Evolutionary conservation across 2,329 filamentous ascomycete species (phyloP).

Genomic region (Mariannaea elegans): DNA sequence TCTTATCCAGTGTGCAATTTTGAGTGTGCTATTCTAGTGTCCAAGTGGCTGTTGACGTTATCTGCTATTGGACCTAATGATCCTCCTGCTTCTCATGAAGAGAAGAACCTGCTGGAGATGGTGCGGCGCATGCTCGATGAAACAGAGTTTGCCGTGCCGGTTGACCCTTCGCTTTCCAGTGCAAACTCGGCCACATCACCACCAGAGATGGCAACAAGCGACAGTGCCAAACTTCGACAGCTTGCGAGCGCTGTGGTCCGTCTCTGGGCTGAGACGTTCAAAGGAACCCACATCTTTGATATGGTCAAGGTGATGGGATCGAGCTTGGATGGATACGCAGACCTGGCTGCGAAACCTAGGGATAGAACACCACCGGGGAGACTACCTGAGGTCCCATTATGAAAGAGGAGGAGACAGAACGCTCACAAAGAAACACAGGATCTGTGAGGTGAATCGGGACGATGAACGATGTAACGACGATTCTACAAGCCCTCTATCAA

Average conservation of each 20-base stretch:
- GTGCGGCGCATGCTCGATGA: conserved; percentile 68
- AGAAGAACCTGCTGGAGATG: conserved; percentile 64
- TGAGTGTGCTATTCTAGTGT: conserved; percentile 68
- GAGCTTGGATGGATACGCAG: conserved; percentile 65
- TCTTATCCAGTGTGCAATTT: conserved; percentile 61
- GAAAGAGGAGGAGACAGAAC: not conserved
- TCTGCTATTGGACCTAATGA: conserved; percentile 61
- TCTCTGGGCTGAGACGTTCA: conserved; percentile 70
- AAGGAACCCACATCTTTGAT: conserved; percentile 69
- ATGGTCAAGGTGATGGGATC: conserved; percentile 66
- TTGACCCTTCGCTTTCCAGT: conserved; percentile 63
- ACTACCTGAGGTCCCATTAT: conserved; percentile 35
- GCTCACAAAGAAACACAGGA: not conserved
- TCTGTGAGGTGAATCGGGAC: not conserved
- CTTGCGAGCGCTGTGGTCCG: conserved; percentile 66
- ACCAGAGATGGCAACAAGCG: conserved; percentile 56
- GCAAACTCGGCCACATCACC: conserved; percentile 46
- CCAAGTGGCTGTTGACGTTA: conserved; percentile 68
- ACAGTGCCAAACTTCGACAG: conserved; percentile 62
- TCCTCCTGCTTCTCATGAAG: conserved; percentile 59
- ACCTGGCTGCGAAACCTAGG: conserved; percentile 63
- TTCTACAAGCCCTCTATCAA: not conserved
- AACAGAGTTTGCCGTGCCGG: conserved; percentile 68
- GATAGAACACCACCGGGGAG: conserved; percentile 51
- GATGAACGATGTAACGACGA: conserved; percentile 7